These are phyloP conservation scores for Cronartium quercuum DNA, from an alignment of 1,284 basidiomycete species.

Conservation along the genomic window DNA sequence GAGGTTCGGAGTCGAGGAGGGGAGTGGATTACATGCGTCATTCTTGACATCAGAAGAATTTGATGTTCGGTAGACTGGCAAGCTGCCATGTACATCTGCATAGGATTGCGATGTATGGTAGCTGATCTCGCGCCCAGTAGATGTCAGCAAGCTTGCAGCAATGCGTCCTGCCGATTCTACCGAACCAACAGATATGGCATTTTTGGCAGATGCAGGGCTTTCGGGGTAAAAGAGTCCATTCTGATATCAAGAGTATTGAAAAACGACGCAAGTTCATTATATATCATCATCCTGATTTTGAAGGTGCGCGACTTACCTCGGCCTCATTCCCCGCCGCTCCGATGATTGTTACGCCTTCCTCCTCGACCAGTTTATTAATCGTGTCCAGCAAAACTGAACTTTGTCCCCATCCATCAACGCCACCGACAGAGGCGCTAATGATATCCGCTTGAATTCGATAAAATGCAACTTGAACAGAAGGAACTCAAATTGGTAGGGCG, in stretches of 20 bases:
- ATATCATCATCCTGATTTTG: too few species aligned
- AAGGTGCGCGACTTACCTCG: neutral
- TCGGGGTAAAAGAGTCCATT: conserved; percentile 20
- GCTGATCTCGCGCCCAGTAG: conserved; percentile 7
- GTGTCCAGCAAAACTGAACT: conserved; percentile 14
- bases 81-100: neutral
- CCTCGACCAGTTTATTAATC: conserved; percentile 12
- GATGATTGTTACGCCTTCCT: conserved; percentile 16
- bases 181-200: conserved; percentile 32
- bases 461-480: too few species aligned
- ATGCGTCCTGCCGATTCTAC: neutral
- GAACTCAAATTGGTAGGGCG: too few species aligned
- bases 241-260: neutral
- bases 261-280: too few species aligned
- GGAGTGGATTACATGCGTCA: conserved; percentile 28
- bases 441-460: conserved; percentile 2
- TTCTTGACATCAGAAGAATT: conserved; percentile 6
- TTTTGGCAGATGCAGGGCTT: conserved; percentile 15
- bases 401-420: conserved; percentile 20
- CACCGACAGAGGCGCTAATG: conserved; percentile 24
- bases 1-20: conserved; percentile 18
- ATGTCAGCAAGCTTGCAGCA: neutral
- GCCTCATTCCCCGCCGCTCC: conserved; percentile 31
- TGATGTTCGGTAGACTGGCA: conserved; percentile 19
- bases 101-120: conserved; percentile 19